A percentile compares a stretch with the other conserved stretches of the same genome.
These are phyloP conservation scores for Exobasidium rhododendri DNA, from an alignment of 1,284 basidiomycete species.

Conservation along the genomic window DNA sequence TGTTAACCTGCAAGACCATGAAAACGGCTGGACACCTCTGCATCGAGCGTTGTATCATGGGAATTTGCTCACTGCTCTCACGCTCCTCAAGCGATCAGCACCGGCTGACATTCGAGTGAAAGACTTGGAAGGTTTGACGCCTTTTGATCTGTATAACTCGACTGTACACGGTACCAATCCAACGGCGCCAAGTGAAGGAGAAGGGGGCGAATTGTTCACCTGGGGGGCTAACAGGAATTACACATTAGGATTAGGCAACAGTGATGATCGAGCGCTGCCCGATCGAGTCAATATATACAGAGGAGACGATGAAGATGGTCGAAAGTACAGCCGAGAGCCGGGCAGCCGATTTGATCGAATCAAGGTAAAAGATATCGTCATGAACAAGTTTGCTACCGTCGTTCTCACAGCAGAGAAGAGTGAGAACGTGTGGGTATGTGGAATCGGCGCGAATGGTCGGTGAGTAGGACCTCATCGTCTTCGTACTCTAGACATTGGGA, in stretches of 20 bases:
- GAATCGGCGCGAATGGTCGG: constrained; percentile 43
- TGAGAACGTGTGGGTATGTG: constrained; percentile 51
- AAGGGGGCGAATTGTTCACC: constrained; percentile 66
- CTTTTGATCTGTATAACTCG: constrained; percentile 85
- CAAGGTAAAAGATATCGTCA: constrained; percentile 42
- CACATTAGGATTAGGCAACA: constrained; percentile 73
- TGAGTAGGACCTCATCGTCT: constrained; percentile 18
- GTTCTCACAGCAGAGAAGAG: constrained; percentile 42
- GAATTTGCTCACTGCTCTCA: constrained; percentile 73
- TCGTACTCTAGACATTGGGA: not conserved
- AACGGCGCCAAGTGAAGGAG: constrained; percentile 59
- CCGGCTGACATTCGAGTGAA: constrained; percentile 66
- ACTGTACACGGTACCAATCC: constrained; percentile 57
- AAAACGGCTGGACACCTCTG: constrained; percentile 72
- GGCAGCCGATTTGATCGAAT: constrained; percentile 44
- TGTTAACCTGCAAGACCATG: constrained; percentile 72
- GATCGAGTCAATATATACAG: constrained; percentile 68
- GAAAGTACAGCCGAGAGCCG: constrained; percentile 13
- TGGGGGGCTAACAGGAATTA: constrained; percentile 80
- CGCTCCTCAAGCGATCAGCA: constrained; percentile 66
- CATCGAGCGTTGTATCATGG: constrained; percentile 86
- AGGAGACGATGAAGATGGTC: constrained; percentile 3
- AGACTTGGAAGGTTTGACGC: constrained; percentile 84
- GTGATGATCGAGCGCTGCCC: constrained; percentile 73
- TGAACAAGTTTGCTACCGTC: constrained; percentile 48